Evolutionary conservation across 1,284 basidiomycete species (phyloP), one percentile per base, ranked within the genome.

Genomic region (Uromyces viciae-fabae): DNA sequence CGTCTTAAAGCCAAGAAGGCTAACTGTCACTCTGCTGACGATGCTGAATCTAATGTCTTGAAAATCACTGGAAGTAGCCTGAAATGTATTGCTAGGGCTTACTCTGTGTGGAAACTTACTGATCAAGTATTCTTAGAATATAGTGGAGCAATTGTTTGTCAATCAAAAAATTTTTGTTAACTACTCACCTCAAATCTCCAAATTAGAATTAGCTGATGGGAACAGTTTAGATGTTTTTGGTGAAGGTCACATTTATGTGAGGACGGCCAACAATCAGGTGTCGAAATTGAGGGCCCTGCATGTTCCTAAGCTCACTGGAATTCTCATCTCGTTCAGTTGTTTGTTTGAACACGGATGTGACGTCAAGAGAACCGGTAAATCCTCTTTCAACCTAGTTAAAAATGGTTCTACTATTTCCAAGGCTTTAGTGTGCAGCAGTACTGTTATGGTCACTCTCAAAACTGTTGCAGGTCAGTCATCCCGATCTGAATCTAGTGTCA

Each of bases 281-380:
- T 46, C 36, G 11, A 8, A n/a, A 2, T 46, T 71, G 28, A 46
- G 28, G 9, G 40, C 42, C 3, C 68, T 71, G 22, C 38, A 75
- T 38, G 52, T 75, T 33, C 73, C 73, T 58, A 33, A 56, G n/a
- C n/a, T 75, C 33, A 38, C n/a, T 11, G 73, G n/a, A 22, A 60
- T 36, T 11, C 38, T 75, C 33, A 40, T 75, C 38, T 60, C 54
- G 22, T 31, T 75, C 25, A 54, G 73, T 3, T n/a, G 62, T 9
- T 38, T 66, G 2, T 66, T 40, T 19, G 17, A 49, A 31, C 15
- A 42, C 15, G 75, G 75, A 11, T 76, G 60, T 31, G 19, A 60
- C 3, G 25, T 76, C 38, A 17, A 66, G 33, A 42, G 36, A 14
- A 40, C 52, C n/a, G 52, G 73, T 15, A 46, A 58, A 38, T 43